phyloP scores from a whole-genome alignment of 2,329 filamentous ascomycete genomes.

The Penicillium sp. region DNA sequence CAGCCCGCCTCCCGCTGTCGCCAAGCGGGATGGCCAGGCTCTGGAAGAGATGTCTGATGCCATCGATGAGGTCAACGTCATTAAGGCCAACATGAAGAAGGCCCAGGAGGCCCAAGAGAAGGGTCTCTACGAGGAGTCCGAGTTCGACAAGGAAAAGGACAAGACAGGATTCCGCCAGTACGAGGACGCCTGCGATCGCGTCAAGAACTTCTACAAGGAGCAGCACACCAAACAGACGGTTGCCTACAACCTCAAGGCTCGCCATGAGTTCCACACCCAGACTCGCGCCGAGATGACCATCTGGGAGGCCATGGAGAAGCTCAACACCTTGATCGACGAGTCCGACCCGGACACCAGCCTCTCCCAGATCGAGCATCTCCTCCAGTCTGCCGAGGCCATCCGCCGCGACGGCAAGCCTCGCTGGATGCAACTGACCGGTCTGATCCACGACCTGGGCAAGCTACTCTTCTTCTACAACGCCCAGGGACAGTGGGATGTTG shows the following conservation, averaged over 20 bases:
- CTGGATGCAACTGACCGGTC: slow-evolving; percentile 51
- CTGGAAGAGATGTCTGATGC: slow-evolving; percentile 60
- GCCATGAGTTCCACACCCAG: slow-evolving; percentile 67
- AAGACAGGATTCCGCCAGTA: slow-evolving; percentile 81
- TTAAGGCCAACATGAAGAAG: slow-evolving; percentile 57
- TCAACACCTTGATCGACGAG: slow-evolving; percentile 87
- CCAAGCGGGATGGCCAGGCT: slow-evolving; percentile 56
- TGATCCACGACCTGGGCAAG: slow-evolving; percentile 51
- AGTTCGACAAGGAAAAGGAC: slow-evolving; percentile 74
- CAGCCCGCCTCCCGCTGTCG: slow-evolving; percentile 25
- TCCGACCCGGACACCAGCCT: slow-evolving; percentile 87
- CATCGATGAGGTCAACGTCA: slow-evolving; percentile 61
- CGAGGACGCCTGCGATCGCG: slow-evolving; percentile 76
- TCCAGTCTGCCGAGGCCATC: slow-evolving; percentile 87
- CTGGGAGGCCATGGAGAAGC: slow-evolving; percentile 90
- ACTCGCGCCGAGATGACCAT: slow-evolving; percentile 75
- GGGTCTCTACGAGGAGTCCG: slow-evolving; percentile 54
- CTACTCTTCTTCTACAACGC: slow-evolving; percentile 62
- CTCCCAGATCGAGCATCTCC: slow-evolving; percentile 84
- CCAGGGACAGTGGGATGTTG: slow-evolving; percentile 90
- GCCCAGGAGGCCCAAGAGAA: slow-evolving; percentile 35
- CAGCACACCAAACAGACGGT: slow-evolving; percentile 61
- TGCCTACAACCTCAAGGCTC: slow-evolving; percentile 78
- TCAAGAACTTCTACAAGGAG: slow-evolving; percentile 82
- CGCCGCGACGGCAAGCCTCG: slow-evolving; percentile 65